These are phyloP conservation scores for Chlorella ohadii DNA, from an alignment of 139 green algal genomes.

Conservation along the genomic window DNA sequence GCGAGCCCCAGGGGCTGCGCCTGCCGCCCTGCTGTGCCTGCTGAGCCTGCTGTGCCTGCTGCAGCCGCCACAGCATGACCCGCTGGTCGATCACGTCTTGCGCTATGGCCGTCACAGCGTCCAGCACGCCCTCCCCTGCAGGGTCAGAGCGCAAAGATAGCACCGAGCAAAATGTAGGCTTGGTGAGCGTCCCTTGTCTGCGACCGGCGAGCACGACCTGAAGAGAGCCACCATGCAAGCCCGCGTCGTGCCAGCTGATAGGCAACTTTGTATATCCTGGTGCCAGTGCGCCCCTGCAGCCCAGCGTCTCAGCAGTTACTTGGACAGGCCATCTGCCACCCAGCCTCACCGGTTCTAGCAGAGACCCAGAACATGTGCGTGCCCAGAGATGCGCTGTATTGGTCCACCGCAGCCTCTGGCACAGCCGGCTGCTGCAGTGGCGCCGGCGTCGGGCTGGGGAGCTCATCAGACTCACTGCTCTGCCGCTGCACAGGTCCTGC, in stretches of 20 bases:
- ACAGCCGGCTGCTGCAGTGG: slow-evolving; percentile 1
- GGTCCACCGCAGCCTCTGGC: not conserved
- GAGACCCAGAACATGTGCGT: not conserved
- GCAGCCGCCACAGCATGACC: not conserved
- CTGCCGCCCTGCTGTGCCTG: not conserved
- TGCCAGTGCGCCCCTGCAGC: too few species aligned
- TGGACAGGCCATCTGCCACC: too few species aligned
- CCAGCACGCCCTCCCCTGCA: not conserved
- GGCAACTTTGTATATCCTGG: too few species aligned
- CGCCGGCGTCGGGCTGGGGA: not conserved
- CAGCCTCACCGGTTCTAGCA: not conserved
- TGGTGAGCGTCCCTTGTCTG: too few species aligned
- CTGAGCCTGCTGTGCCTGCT: not conserved
- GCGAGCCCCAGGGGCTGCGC: not conserved
- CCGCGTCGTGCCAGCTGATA: too few species aligned
- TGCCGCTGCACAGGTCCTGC: not conserved
- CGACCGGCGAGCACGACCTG: too few species aligned
- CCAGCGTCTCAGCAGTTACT: too few species aligned
- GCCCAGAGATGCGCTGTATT: not conserved
- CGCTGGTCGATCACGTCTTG: not conserved
- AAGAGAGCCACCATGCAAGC: too few species aligned
- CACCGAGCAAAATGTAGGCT: too few species aligned
- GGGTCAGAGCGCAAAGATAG: too few species aligned
- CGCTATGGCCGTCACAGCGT: not conserved
- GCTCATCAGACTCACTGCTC: not conserved